Base-by-base conservation (phyloP, 1,139 yeast species). In the Saccharomyces hybrid region DNA sequence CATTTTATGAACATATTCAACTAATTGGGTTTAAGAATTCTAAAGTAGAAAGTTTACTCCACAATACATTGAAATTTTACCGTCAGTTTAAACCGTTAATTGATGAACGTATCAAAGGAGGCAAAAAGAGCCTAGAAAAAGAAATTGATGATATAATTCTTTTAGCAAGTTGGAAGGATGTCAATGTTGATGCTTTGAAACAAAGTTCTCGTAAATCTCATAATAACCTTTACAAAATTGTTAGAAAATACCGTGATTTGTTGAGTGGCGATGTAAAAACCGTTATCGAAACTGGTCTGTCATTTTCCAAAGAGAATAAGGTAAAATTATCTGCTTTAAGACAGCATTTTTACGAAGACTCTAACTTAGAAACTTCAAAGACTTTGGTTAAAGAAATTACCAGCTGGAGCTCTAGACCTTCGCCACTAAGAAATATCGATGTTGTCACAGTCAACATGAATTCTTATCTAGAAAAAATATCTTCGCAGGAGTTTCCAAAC, bases 91-190 rank as follows among this genome's bases (percentile, higher is more conserved):
- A 68, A 6, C 74, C 79, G 0, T 66, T 71, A 3, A 73, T 91
- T 19, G 67, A 70, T 1, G 79, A 78, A 0, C 72, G 74, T 16
- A 70, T 90, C 27, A 65, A 63, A 0, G 68, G 69, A 1, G 77
- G 78, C 0, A 82, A 78, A 66, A 80, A 78, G 62, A 71, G 72
- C 6, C 73, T 93, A 46, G 90, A 85, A 58, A 91, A 90, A 65
- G 93, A 89, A 54, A 80, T 93, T 27, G 78, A 82, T 48, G 99
- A 95, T 57, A 85, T 90, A 4, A 89, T 93, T 51, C 73, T 89
- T 52, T 76, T 95, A 31, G 97, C 98, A 1, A 88, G 96, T 66
- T 95, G 99, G 98, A 90, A 91, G 64, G 99, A 95, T 71, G 93
- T 91, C 11, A 95, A 95, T 65, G 83, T 90, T 50, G 95, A 86